A percentile compares a stretch with the other conserved stretches of the same genome.
Conservation (phyloP, 441 rosid species). For the Capsella rubella region DNA sequence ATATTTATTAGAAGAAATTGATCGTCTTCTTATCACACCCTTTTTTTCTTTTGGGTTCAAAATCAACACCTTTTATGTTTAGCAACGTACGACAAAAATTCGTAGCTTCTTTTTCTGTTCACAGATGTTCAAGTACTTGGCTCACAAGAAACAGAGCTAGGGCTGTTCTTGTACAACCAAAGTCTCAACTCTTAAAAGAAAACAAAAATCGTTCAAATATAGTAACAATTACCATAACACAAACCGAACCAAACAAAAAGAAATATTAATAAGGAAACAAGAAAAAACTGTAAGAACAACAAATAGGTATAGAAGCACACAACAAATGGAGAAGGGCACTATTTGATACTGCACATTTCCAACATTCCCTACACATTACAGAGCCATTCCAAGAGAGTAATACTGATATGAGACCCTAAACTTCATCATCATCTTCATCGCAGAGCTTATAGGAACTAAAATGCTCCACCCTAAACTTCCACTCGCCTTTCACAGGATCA, state of each 20-base stretch:
- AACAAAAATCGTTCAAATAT: not conserved
- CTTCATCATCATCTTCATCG: constrained; percentile 51
- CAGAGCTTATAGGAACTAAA: constrained; percentile 74
- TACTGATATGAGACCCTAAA: constrained; percentile 31
- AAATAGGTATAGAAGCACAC: constrained; percentile 6
- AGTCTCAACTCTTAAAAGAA: not conserved
- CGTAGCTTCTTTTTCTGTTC: not conserved
- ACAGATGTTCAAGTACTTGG: not conserved
- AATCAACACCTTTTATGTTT: not conserved
- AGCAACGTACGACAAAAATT: not conserved
- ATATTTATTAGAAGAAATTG: no score
- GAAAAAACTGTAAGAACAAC: not conserved
- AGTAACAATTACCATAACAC: constrained; percentile 23
- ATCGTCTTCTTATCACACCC: not conserved
- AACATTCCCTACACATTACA: constrained; percentile 21
- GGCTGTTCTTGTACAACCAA: not conserved
- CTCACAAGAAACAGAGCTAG: not conserved
- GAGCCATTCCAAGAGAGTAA: constrained; percentile 18
- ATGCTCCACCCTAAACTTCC: constrained; percentile 92
- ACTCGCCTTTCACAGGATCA: constrained; percentile 81
- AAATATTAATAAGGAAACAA: not conserved
- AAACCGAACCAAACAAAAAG: constrained; percentile 1
- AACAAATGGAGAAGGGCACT: constrained; percentile 18
- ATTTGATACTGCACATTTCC: constrained; percentile 29
- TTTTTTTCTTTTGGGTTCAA: no score